These are phyloP conservation scores for Psidium guajava DNA, from an alignment of 345 rosid species.

Conservation along the genomic window DNA sequence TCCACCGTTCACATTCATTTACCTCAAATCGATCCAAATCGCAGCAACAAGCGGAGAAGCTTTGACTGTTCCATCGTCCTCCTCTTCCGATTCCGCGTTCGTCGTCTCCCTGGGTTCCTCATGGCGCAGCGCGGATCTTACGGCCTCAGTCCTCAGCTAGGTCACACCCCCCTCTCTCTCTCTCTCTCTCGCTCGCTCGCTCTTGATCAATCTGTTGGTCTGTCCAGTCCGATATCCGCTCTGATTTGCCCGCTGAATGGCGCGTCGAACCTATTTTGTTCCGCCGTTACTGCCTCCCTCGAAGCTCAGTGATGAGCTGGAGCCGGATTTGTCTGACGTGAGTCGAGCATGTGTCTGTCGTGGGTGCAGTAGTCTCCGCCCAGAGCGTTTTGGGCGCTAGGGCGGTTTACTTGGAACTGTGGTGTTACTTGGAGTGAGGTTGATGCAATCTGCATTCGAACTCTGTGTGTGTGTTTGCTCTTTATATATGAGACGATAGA, in stretches of 20 bases:
- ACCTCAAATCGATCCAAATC: background rate
- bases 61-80: background rate
- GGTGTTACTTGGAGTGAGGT: background rate
- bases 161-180: background rate
- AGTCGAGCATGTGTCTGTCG: background rate
- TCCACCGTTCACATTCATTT: background rate
- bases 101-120: background rate
- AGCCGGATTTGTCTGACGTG: background rate
- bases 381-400: background rate
- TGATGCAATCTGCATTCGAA: background rate
- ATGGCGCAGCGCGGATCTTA: slow-evolving; percentile 15
- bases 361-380: background rate
- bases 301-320: background rate
- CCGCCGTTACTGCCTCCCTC: background rate
- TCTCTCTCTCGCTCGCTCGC: background rate
- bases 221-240: background rate
- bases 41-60: background rate
- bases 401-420: background rate
- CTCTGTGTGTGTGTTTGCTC: background rate
- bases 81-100: background rate
- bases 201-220: background rate
- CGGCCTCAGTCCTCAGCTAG: slow-evolving; percentile 14
- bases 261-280: background rate
- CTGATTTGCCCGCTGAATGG: background rate
- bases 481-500: background rate